A percentile compares a stretch with the other conserved stretches of the same genome.
Conservation (phyloP, 352 stramenopile genomes). For the Phytophthora palmivora region DNA sequence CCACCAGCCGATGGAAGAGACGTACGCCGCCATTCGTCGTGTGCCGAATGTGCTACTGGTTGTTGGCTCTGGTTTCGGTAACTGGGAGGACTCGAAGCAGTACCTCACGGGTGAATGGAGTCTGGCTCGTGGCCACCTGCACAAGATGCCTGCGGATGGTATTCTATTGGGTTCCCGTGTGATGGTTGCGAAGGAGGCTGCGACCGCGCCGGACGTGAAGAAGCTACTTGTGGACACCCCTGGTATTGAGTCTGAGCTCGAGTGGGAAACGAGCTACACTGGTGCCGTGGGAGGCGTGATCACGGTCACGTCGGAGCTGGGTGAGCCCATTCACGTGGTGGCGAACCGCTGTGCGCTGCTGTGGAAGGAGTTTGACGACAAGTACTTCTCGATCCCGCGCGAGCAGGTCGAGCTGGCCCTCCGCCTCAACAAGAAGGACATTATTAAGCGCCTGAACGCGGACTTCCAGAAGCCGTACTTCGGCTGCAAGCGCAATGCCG, state of each 20-base stretch:
- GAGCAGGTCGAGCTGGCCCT: conserved; percentile 77
- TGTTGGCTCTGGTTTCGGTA: conserved; percentile 88
- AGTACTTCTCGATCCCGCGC: conserved; percentile 83
- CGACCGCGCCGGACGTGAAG: conserved; percentile 85
- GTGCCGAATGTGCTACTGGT: conserved; percentile 86
- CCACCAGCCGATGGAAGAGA: conserved; percentile 73
- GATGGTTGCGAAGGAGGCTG: conserved; percentile 90
- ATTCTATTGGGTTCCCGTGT: conserved; percentile 86
- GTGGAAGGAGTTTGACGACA: conserved; percentile 88
- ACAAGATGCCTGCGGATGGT: conserved; percentile 83
- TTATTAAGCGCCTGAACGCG: conserved; percentile 81
- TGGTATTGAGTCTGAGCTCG: conserved; percentile 71
- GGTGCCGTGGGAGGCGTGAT: conserved; percentile 71
- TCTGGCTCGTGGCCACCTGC: conserved; percentile 45
- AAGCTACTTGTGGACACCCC: conserved; percentile 82
- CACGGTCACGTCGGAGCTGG: conserved; percentile 86
- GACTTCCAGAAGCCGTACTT: conserved; percentile 94
- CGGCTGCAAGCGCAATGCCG: conserved; percentile 55
- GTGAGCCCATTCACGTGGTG: conserved; percentile 89
- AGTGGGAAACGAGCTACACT: conserved; percentile 87
- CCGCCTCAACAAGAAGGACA: conserved; percentile 73
- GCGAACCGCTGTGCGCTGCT: conserved; percentile 76
- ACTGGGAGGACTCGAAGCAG: conserved; percentile 79
- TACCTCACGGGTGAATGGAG: conserved; percentile 91
- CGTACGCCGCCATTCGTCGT: conserved; percentile 81